These are phyloP conservation scores for Colletotrichum tamarilloi DNA, from an alignment of 2,329 filamentous ascomycete species.

Conservation along the genomic window DNA sequence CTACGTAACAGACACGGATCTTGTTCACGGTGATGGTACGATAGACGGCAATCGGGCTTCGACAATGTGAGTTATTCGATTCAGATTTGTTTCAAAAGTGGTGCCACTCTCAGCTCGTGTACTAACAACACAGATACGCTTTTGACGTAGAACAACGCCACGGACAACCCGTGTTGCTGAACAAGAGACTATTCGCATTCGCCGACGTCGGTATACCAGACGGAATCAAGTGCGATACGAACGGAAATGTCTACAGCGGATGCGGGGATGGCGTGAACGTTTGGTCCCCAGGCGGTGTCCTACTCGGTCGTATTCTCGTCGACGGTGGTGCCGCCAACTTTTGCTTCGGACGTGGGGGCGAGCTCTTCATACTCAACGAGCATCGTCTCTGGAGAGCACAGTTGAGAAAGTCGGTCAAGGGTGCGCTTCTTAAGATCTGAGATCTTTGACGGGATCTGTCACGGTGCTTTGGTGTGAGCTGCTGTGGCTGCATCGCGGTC, in stretches of 20 bases:
- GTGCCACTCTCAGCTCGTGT: too few relatives aligned
- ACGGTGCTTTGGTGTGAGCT: not conserved
- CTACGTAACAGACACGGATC: not conserved
- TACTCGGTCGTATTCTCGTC: not conserved
- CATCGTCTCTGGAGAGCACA: conserved; percentile 52
- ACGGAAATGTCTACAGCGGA: not conserved
- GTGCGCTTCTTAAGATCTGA: conserved; percentile 4
- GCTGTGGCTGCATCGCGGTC: not conserved
- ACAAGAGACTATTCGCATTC: not conserved
- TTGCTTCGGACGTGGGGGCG: conserved; percentile 54
- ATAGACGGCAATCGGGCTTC: not conserved
- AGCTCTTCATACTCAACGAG: conserved; percentile 60
- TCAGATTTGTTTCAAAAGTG: too few relatives aligned
- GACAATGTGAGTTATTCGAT: not conserved
- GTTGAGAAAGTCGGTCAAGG: conserved; percentile 42
- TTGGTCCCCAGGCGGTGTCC: not conserved
- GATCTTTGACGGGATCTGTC: not conserved
- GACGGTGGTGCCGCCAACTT: conserved; percentile 54
- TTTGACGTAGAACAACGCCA: not conserved
- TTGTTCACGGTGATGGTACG: not conserved
- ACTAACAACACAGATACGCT: not conserved
- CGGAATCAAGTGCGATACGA: not conserved
- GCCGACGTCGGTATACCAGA: not conserved
- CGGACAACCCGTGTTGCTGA: not conserved
- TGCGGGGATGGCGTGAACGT: not conserved